Evolutionary conservation across 2,329 filamentous ascomycete genomes (phyloP), one percentile per base, ranked within the genome.

Genomic region (Orbilia brochopaga): DNA sequence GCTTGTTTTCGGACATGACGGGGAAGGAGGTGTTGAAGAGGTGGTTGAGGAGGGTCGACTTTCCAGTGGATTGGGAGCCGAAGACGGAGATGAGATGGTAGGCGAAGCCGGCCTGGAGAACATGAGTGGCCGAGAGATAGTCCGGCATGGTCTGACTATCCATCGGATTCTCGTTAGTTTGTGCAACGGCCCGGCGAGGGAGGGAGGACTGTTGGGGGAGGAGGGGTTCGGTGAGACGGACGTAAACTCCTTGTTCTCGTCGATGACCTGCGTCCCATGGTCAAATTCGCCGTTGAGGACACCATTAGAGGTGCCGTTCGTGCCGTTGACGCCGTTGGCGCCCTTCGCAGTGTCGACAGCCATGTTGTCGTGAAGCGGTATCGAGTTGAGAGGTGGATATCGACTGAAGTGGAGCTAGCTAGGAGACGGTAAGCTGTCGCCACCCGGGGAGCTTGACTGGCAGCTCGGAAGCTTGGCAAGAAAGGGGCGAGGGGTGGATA

Each of bases 41-140:
- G 81, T 93, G 85, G 83, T 99, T 99, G 75, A 99, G 87, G 51
- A 99, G 85, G 4, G 94, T 99, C 51, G 94, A 97, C 83, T 99
- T 99, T 76, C 94, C 94, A 37, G 94, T 99, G 21, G 94, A 97
- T 83, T 99, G 94, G 66, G 93, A 97, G 48, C 94, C 94, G 80
- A 99, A 99, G 78, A 99, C 94, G 78, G 93, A 97, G 79, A 99
- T 97, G 78, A 99, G 87, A 81, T 99, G 94, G 82, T 99, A 99
- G 83, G 97, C 96, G 86, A 99, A 99, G 78, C 94, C 94, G 74
- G 92, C 88, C 73, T 90, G 87, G 76, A 91, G 90, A 76, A 96
- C 87, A 78, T 90, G 85, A 79, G 92, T 90, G 75, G 87, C 82
- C 75, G 86, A 85, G 76, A 99, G 87, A 80, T 99, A 99, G 69